Base-by-base conservation (phyloP, 2,329 filamentous ascomycete genomes). In the Rutstroemia sp. region DNA sequence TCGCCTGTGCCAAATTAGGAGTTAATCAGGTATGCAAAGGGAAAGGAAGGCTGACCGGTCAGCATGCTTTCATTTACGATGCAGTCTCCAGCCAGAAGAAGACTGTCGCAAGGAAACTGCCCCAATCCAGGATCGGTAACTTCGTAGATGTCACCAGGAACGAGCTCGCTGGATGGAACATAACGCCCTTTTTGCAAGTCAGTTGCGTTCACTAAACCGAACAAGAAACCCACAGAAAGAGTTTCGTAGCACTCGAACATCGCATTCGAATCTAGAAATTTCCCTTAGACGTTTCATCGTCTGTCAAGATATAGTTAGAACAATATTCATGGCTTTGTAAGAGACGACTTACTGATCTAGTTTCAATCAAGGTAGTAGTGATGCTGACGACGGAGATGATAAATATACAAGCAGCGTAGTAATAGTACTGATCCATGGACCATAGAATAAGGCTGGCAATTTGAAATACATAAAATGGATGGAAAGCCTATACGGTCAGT, bases 1-100 rank as follows among this genome's bases (percentile, higher is more conserved):
- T 99, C 94, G 57, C 92, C 88, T 81, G 53, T 5, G 23, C 17
- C 5, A 16, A 40, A 45, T n/a, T 47, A 40, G 63, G 25, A 64
- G 58, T 38, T 42, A 8, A 25, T 34, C 16, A 12, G 17, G 19
- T 16, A 16, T 25, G 48, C 5, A 42, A 42, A 8, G 39, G 39
- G 9, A 42, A 10, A 42, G 39, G 39, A 27, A 12, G 36, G 25
- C 68, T 61, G 68, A 79, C 76, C 83, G 40, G 94, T 99, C 38
- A 99, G 81, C 94, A 99, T 99, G 73, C 94, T 97, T 73, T 99
- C 94, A 67, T 99, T 99, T 62, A 99, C 92, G 60, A 99, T 97
- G 67, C 92, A 96, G 72, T 99, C 95, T 42, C 94, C 95, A 52
- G 89, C 89, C 0, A 99, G 78, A 5, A 99, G 75, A 36, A 99